These are phyloP conservation scores for Mycena maculata DNA, from an alignment of 768 basidiomycete genomes.

Conservation along the genomic window DNA sequence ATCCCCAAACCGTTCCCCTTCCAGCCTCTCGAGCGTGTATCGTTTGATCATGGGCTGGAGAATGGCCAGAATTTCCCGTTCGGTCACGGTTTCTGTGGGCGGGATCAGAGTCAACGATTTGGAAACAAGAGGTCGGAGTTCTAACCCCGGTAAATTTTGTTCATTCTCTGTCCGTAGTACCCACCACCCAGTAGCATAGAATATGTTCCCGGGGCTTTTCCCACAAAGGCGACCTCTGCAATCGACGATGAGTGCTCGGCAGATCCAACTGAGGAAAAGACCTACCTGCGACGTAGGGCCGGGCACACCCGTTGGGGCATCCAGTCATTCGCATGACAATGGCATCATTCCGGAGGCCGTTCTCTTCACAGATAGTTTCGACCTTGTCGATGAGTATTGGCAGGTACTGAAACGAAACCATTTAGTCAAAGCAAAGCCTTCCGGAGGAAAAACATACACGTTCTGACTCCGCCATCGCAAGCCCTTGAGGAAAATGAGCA, in stretches of 20 bases:
- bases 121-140: constrained; percentile 11
- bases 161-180: constrained; percentile 92
- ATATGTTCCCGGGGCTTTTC: constrained; percentile 94
- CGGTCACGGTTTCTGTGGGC: constrained; percentile 82
- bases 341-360: constrained; percentile 91
- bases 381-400: constrained; percentile 94
- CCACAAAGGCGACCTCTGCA: constrained; percentile 93
- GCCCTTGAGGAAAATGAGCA: constrained; percentile 36
- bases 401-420: constrained; percentile 69
- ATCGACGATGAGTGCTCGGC: constrained; percentile 10
- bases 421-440: constrained; percentile 1
- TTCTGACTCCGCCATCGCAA: constrained; percentile 66
- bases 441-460: constrained; percentile 54
- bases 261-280: constrained; percentile 19
- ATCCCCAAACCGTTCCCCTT: constrained; percentile 95
- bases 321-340: constrained; percentile 99
- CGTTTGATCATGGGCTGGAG: constrained; percentile 93
- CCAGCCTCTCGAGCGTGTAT: constrained; percentile 87
- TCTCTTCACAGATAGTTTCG: constrained; percentile 94
- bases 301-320: constrained; percentile 93
- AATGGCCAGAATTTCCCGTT: constrained; percentile 92
- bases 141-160: constrained; percentile 93
- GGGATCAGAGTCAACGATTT: background rate
- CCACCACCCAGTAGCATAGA: constrained; percentile 96
- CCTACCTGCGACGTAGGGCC: constrained; percentile 91